Percentiles rank a stretch among this genome's conserved stretches.
phyloP scores from a whole-genome alignment of 768 basidiomycete genomes.

The Daedalea quercina region DNA sequence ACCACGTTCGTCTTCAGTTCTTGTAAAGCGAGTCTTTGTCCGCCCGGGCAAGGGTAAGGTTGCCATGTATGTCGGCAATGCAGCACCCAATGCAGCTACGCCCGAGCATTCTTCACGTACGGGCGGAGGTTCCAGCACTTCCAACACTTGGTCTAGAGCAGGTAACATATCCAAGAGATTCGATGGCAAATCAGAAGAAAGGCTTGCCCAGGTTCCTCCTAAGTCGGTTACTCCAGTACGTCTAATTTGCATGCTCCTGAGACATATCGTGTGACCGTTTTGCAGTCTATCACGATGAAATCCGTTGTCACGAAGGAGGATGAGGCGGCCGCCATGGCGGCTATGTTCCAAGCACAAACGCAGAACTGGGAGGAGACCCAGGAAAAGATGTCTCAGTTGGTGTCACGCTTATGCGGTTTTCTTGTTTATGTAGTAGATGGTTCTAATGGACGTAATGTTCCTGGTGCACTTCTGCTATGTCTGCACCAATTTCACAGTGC shows the following conservation, averaged over 20 bases:
- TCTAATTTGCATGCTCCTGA: conserved; percentile 13
- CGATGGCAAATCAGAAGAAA: conserved; percentile 62
- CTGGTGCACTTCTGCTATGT: conserved; percentile 15
- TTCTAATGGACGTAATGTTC: conserved; percentile 65
- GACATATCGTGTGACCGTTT: conserved; percentile 11
- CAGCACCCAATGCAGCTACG: conserved; percentile 40
- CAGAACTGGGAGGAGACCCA: conserved; percentile 98
- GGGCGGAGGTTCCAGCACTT: conserved; percentile 25
- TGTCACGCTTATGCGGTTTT: conserved; percentile 52
- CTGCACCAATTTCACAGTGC: conserved; percentile 40
- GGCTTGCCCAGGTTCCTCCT: neutral
- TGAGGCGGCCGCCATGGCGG: conserved; percentile 94
- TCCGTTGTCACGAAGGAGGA: conserved; percentile 47
- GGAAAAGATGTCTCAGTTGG: conserved; percentile 99
- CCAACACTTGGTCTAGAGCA: conserved; percentile 55
- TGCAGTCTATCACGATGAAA: conserved; percentile 25
- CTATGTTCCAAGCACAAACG: conserved; percentile 93
- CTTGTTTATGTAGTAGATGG: conserved; percentile 59
- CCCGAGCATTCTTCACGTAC: conserved; percentile 8
- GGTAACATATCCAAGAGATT: conserved; percentile 79
- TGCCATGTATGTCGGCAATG: conserved; percentile 62
- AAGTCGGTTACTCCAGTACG: neutral
- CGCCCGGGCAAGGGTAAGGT: conserved; percentile 82
- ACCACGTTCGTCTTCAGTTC: conserved; percentile 89
- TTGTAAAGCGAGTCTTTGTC: conserved; percentile 80